A percentile compares a stretch with the other conserved stretches of the same genome.
Conservation (phyloP, 768 basidiomycete species). For the Agaricus sinodeliciosus region DNA sequence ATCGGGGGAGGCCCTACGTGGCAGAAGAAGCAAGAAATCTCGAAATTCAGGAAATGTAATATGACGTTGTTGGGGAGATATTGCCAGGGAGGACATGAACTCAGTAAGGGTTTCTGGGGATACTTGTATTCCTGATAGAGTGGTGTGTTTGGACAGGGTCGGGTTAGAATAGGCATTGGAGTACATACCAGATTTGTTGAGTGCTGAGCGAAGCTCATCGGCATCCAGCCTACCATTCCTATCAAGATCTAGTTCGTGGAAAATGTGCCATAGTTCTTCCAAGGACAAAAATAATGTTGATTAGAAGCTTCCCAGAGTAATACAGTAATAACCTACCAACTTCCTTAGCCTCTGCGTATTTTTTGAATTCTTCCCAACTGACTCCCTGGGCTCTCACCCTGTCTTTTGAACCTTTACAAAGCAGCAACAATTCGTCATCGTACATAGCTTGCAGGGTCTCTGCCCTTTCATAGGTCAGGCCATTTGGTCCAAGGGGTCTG, state of each 20-base stretch:
- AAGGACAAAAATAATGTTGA: conserved; percentile 11
- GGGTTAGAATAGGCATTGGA: neutral
- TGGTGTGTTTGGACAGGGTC: neutral
- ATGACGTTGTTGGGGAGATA: conserved; percentile 57
- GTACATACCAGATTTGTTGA: conserved; percentile 62
- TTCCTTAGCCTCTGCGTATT: conserved; percentile 79
- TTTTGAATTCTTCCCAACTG: conserved; percentile 65
- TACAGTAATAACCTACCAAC: conserved; percentile 46
- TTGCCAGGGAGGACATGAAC: conserved; percentile 74
- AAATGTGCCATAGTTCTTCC: conserved; percentile 84
- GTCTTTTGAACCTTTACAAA: conserved; percentile 39
- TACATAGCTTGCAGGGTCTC: conserved; percentile 64
- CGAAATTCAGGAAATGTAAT: conserved; percentile 84
- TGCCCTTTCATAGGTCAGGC: conserved; percentile 55
- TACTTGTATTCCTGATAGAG: conserved; percentile 58
- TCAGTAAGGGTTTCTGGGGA: conserved; percentile 66
- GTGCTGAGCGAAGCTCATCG: conserved; percentile 30
- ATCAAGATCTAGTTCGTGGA: conserved; percentile 88
- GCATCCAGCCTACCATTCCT: conserved; percentile 78
- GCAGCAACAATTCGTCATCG: conserved; percentile 65
- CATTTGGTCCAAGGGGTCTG: conserved; percentile 6
- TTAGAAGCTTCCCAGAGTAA: conserved; percentile 7
- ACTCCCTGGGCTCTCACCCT: conserved; percentile 39
- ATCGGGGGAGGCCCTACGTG: conserved; percentile 68
- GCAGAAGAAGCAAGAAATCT: conserved; percentile 83